Conservation (phyloP, 345 rosid species). For the Aethionema arabicum region DNA sequence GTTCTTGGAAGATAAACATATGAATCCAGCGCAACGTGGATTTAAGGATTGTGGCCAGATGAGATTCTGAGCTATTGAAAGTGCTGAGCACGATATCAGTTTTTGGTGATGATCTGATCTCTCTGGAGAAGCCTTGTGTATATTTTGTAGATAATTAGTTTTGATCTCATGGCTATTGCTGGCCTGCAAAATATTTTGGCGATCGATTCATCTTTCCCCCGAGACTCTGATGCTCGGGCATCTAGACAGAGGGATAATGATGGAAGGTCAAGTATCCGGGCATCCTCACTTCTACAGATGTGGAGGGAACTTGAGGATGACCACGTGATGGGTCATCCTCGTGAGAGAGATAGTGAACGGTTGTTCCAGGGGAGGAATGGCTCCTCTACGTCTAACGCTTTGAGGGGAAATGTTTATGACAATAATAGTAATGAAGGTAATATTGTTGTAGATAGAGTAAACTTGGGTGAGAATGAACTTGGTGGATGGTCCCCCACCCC, state of each 20-base stretch:
- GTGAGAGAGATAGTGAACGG: slow-evolving; percentile 53
- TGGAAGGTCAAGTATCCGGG: slow-evolving; percentile 62
- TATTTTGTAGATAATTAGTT: slow-evolving; percentile 43
- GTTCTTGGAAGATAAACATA: slow-evolving; percentile 29
- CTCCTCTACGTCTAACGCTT: slow-evolving; percentile 37
- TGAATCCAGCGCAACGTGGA: slow-evolving; percentile 22
- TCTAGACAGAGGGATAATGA: slow-evolving; percentile 54
- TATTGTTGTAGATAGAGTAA: slow-evolving; percentile 44
- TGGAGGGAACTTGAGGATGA: slow-evolving; percentile 94
- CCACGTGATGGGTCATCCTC: slow-evolving; percentile 61
- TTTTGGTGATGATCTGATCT: slow-evolving; percentile 36
- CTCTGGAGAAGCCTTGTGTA: slow-evolving; percentile 35
- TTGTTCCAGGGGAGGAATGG: slow-evolving; percentile 46
- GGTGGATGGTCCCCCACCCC: slow-evolving; percentile 59
- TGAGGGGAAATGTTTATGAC: slow-evolving; percentile 43
- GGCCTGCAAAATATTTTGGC: slow-evolving; percentile 76
- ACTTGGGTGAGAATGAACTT: slow-evolving; percentile 49
- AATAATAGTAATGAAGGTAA: slow-evolving; percentile 41
- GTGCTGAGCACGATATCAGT: slow-evolving; percentile 26
- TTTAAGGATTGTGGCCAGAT: slow-evolving; percentile 34
- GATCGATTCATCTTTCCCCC: slow-evolving; percentile 64
- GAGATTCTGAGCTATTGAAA: slow-evolving; percentile 26
- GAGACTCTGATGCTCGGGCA: slow-evolving; percentile 63
- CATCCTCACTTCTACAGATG: slow-evolving; percentile 76
- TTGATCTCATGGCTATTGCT: slow-evolving; percentile 70